Evolutionary conservation across 2,329 filamentous ascomycete genomes (phyloP).

Genomic region (Colletotrichum somersetense): DNA sequence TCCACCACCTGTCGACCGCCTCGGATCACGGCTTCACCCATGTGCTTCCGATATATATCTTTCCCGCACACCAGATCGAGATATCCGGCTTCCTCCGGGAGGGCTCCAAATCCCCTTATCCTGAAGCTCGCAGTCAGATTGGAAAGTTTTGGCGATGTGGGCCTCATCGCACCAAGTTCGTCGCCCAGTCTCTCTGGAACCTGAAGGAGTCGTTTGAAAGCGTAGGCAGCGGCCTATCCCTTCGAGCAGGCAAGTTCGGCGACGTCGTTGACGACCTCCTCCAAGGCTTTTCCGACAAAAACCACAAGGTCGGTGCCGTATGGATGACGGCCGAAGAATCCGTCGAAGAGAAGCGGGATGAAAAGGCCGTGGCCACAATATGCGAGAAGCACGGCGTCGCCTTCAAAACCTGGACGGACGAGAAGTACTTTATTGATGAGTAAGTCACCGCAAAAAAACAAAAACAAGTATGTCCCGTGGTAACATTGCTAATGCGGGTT

Average conservation of each 20-base stretch:
- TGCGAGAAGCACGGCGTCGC: slow-evolving; percentile 66
- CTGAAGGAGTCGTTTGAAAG: slow-evolving; percentile 72
- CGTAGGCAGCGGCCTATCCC: slow-evolving; percentile 70
- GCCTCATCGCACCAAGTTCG: slow-evolving; percentile 77
- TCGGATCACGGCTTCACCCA: slow-evolving; percentile 72
- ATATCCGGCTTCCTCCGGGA: slow-evolving; percentile 77
- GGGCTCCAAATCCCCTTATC: slow-evolving; percentile 71
- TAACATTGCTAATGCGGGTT: slow-evolving; percentile 43
- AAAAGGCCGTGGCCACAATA: slow-evolving; percentile 65
- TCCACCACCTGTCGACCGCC: slow-evolving; percentile 67
- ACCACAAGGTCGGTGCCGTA: slow-evolving; percentile 68
- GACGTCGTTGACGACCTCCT: slow-evolving; percentile 73
- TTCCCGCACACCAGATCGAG: slow-evolving; percentile 79
- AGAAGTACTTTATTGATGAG: slow-evolving; percentile 86
- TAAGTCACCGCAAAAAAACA: slow-evolving; percentile 58
- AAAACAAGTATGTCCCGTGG: neutral
- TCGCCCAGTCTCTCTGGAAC: slow-evolving; percentile 80
- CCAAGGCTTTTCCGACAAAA: slow-evolving; percentile 56
- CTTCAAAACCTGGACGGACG: slow-evolving; percentile 77
- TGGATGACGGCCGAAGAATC: slow-evolving; percentile 83
- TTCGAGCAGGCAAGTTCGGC: slow-evolving; percentile 72
- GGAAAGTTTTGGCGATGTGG: slow-evolving; percentile 81
- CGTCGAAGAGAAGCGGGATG: slow-evolving; percentile 76
- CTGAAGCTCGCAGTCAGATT: slow-evolving; percentile 74
- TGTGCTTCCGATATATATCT: slow-evolving; percentile 77